A percentile compares a stretch with the other conserved stretches of the same genome.
Evolutionary conservation across 2,329 filamentous ascomycete species (phyloP).

Genomic region (Huntiella savannae): DNA sequence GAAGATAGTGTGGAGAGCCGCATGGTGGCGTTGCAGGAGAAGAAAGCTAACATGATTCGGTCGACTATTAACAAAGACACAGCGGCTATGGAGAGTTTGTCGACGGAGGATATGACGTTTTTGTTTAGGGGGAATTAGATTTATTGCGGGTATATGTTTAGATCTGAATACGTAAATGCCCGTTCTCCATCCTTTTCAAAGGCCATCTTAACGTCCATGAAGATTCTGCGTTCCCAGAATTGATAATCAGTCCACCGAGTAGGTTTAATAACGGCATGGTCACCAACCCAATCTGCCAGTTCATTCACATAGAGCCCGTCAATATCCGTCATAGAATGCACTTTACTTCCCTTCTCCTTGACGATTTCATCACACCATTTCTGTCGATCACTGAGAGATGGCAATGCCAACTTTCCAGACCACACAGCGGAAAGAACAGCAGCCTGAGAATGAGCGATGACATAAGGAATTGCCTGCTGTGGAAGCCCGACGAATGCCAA

Average conservation of each 20-base stretch:
- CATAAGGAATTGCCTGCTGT: constrained; percentile 77
- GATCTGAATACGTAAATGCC: constrained; percentile 28
- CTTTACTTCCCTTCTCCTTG: constrained; percentile 22
- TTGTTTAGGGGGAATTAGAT: constrained; percentile 35
- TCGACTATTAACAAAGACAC: constrained; percentile 91
- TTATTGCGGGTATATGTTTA: neutral
- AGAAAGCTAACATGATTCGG: constrained; percentile 96
- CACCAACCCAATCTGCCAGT: constrained; percentile 41
- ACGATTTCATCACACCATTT: constrained; percentile 48
- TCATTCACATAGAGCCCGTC: constrained; percentile 55
- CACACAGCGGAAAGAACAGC: constrained; percentile 61
- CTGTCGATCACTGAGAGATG: constrained; percentile 43
- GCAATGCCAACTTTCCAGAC: constrained; percentile 49
- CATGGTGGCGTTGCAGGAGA: constrained; percentile 91
- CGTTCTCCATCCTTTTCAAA: constrained; percentile 48
- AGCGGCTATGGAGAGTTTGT: constrained; percentile 77
- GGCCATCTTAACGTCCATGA: constrained; percentile 48
- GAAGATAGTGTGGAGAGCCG: constrained; percentile 93
- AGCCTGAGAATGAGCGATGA: constrained; percentile 58
- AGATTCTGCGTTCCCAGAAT: constrained; percentile 52
- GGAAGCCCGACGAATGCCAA: constrained; percentile 59
- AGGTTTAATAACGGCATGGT: constrained; percentile 35
- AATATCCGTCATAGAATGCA: constrained; percentile 33
- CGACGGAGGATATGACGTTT: constrained; percentile 85
- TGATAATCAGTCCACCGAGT: constrained; percentile 52